A percentile compares a stretch with the other conserved stretches of the same genome.
Conservation (phyloP, 163 green algal genomes). For the Trebouxiophyceae sp. region DNA sequence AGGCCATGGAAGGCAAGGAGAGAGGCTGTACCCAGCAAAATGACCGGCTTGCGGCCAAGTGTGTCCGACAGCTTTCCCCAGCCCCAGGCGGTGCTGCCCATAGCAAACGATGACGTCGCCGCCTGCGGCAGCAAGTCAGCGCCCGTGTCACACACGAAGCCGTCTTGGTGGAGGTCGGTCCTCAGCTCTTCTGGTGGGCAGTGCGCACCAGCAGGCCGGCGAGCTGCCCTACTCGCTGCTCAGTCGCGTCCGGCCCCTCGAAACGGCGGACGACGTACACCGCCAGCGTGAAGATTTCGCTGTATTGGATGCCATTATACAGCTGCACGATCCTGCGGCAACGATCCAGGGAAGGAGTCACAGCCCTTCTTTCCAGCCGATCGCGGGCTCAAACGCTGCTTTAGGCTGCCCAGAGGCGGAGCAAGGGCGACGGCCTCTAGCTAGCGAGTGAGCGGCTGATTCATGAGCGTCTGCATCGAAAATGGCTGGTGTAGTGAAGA, state of each 20-base stretch:
- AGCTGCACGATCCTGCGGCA: background rate
- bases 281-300: background rate
- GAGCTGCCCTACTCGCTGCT: conserved; percentile 5
- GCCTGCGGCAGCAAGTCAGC: background rate
- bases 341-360: no score
- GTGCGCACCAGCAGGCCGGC: conserved; percentile 3
- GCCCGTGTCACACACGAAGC: background rate
- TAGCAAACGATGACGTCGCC: background rate
- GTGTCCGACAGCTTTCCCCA: background rate
- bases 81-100: background rate
- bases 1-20: no score
- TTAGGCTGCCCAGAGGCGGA: no score
- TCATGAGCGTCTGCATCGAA: no score
- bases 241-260: conserved; percentile 1
- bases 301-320: conserved; percentile 1
- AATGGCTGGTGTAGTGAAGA: no score
- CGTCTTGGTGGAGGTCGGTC: background rate
- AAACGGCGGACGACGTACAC: background rate
- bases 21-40: no score
- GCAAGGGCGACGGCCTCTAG: no score
- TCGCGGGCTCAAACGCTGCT: no score
- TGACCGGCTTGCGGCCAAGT: background rate
- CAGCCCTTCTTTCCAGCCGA: no score
- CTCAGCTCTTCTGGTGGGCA: background rate
- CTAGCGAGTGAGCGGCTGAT: no score